phyloP scores from a whole-genome alignment of 139 green algal genomes.

The Chlorella sorokiniana region DNA sequence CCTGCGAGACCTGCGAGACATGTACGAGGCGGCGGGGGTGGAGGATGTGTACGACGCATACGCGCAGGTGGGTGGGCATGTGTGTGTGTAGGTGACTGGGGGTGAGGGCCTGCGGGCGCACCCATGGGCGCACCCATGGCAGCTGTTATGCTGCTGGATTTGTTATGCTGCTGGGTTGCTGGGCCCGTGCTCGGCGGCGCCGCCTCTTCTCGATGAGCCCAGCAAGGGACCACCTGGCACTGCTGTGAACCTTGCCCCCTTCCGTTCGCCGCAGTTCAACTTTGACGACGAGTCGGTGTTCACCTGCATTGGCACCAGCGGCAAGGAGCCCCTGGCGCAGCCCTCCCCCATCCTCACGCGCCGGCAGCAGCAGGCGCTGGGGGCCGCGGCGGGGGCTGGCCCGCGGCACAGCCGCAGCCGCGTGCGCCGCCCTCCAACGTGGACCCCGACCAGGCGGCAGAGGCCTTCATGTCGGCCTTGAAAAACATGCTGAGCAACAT shows the following conservation, averaged over 20 bases:
- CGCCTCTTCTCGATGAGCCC: not conserved
- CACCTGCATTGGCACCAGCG: slow-evolving; percentile 81
- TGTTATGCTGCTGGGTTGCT: too few relatives aligned
- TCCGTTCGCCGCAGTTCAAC: slow-evolving; percentile 53
- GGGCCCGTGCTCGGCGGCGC: too few relatives aligned
- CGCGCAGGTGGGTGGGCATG: slow-evolving; percentile 48
- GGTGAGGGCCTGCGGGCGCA: not conserved
- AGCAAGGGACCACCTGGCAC: not conserved
- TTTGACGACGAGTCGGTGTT: slow-evolving; percentile 73
- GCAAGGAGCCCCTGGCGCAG: slow-evolving; percentile 37
- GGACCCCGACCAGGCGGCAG: not conserved
- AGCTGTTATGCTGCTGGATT: too few relatives aligned
- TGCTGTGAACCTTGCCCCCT: too few relatives aligned
- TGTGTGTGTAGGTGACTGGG: not conserved
- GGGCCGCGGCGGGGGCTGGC: not conserved
- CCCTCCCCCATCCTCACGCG: slow-evolving; percentile 30
- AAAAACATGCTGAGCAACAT: not conserved
- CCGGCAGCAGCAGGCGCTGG: not conserved
- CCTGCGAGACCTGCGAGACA: slow-evolving; percentile 83
- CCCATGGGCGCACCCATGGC: too few relatives aligned
- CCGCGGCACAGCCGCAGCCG: not conserved
- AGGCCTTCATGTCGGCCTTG: not conserved
- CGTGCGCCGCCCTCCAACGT: not conserved
- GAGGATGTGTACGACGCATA: slow-evolving; percentile 92
- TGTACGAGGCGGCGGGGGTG: slow-evolving; percentile 85